Base-by-base conservation (phyloP, 2,329 filamentous ascomycete species). In the Monilinia fructicola region DNA sequence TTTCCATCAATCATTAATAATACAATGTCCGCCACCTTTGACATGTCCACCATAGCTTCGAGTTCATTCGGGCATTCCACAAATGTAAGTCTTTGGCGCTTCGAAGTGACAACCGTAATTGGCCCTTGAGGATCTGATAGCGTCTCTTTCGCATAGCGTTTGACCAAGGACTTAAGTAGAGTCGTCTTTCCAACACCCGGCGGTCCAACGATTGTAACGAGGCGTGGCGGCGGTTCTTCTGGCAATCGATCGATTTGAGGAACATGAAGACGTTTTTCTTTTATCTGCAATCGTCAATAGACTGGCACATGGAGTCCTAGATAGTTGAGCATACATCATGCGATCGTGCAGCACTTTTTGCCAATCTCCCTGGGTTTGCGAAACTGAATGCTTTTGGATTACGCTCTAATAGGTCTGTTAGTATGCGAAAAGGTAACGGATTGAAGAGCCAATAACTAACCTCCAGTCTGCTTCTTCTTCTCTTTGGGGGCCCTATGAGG, bases 1-100 rank as follows among this genome's bases (percentile, higher is more conserved):
- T 98, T 98, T 66, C 95, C 96, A 76, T 99, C 95, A 73, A 99
- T 99, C 91, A 99, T 95, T 66, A 99, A 85, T 60, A 99, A 84
- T 7, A 98, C 92, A 74, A 99, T 97, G 77, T 99, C 95, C 23
- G 96, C 95, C 54, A 99, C 91, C 79, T 99, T 99, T 68, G 95
- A 92, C 66, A 97, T 85, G 78, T 99, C 95, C 71, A 99, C 93
- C 92, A 98, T 97, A 71, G 91, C 90, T 69, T 96, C 93, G 64
- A 99, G 86, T 73, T 95, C 93, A 76, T 98, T 94, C n/a, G 96
- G 93, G 76, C 92, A 97, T 85, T 99, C 95, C 75, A 99, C 81
- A 77, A 99, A 97, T 0, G 95, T 99, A 59, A 99, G 85, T 48
- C 95, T 89, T 77, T 97, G 90, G 75, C 94, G 91, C 81, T 98